Conservation (phyloP, 176 grass and related monocot genomes). For the Musa itinerans region DNA sequence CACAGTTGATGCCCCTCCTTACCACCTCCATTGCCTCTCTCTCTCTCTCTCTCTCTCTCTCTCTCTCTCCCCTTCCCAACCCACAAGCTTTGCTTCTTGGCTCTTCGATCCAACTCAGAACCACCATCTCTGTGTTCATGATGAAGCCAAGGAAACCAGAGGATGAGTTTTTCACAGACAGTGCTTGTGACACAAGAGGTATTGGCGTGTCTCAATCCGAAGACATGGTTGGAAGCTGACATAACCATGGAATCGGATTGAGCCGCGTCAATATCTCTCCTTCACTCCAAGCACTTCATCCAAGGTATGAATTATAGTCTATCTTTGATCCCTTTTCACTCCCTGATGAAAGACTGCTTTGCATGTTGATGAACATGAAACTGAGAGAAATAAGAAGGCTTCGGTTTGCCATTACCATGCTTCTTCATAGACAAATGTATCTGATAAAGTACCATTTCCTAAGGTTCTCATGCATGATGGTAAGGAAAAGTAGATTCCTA, state of each 20-base stretch:
- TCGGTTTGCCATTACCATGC: not conserved
- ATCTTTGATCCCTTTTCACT: no score
- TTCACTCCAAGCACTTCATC: not conserved
- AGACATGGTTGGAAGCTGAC: not conserved
- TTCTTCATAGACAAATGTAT: not conserved
- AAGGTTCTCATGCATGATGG: not conserved
- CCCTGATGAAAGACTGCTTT: no score
- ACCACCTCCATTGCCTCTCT: not conserved
- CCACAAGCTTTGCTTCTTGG: no score
- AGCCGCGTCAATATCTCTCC: conserved; percentile 18
- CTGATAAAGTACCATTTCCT: not conserved
- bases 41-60: not conserved
- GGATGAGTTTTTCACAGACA: not conserved
- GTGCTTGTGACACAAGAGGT: conserved; percentile 5
- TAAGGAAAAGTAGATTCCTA: no score
- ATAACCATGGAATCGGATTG: conserved; percentile 2
- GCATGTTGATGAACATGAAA: no score
- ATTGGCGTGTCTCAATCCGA: conserved; percentile 15
- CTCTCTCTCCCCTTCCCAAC: not conserved
- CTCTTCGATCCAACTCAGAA: not conserved
- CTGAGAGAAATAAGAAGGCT: no score
- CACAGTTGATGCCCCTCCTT: not conserved
- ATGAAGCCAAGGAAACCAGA: not conserved
- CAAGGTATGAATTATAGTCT: not conserved
- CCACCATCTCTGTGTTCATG: not conserved